Evolutionary conservation across 352 stramenopile genomes (phyloP), one percentile per base, ranked within the genome.

Genomic region (Phytophthora agathidicida): DNA sequence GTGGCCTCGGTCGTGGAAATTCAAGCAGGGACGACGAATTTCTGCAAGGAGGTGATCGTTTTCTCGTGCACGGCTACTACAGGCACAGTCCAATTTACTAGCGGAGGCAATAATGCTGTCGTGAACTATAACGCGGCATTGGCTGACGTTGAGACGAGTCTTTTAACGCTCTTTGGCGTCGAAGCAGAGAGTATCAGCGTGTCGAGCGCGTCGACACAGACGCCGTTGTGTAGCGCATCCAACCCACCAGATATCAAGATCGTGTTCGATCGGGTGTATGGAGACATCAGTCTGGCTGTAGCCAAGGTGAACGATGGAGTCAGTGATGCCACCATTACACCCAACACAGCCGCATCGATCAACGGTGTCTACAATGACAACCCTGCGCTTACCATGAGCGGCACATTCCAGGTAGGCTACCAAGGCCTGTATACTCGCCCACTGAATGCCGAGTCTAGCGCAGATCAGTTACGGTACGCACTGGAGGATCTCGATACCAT

Each of bases 401-500:
- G 85, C 1, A 94, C 83, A 14, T 93, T 93, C 58, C 82, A 91
- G 53, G 60, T 94, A 7, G 81, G 82, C 0, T 93, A 91, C 57
- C 68, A 74, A 11, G 76, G 65, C 22, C 62, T 66, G 27, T 91
- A 77, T 38, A 94, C 83, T 0, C 75, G 73, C 0, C 68, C 80
- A 0, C 42, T 94, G 16, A 92, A 94, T 24, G 71, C 81, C 1
- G 79, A 90, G 46, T 91, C 83, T 1, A 85, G 65, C n/a, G 78
- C 64, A 1, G 48, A 77, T 16, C 82, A 92, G 22, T 48, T 94
- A 7, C 77, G 80, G 4, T 89, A 83, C 46, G 82, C 82, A 1
- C 60, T 94, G 0, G 84, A 94, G 54, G 73, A 84, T 38, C 56
- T 94, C 1, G 46, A 71, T 1, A 68, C 75, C 2, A 83, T 91